phyloP scores from a whole-genome alignment of 2,329 filamentous ascomycete genomes.

The Parafenestella ontariensis region DNA sequence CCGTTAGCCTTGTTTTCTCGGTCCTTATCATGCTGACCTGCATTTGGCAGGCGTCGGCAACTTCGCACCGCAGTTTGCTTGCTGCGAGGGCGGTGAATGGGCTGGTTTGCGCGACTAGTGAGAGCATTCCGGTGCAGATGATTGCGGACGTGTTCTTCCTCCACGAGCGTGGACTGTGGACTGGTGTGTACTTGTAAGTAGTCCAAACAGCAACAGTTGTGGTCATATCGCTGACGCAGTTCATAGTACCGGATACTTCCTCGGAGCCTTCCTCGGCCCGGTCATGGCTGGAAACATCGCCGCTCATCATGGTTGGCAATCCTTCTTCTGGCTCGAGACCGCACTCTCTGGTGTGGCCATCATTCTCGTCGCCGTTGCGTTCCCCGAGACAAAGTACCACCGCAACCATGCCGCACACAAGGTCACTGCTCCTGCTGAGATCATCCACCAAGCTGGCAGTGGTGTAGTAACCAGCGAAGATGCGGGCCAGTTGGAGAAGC shows the following conservation, averaged over 20 bases:
- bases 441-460: neutral
- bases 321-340: conserved; percentile 56
- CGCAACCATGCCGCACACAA: conserved; percentile 21
- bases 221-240: neutral
- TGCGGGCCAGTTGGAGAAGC: conserved; percentile 37
- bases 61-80: conserved; percentile 51
- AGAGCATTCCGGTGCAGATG: conserved; percentile 54
- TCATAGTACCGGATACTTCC: conserved; percentile 50
- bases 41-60: conserved; percentile 55
- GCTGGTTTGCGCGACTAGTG: conserved; percentile 52
- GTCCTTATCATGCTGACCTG: conserved; percentile 51
- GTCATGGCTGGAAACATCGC: conserved; percentile 54
- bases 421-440: neutral
- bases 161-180: conserved; percentile 52
- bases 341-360: conserved; percentile 51
- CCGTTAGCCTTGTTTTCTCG: conserved; percentile 50
- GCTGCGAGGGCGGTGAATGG: conserved; percentile 54
- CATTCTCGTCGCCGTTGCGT: conserved; percentile 49
- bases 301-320: conserved; percentile 53
- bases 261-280: conserved; percentile 53
- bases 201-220: conserved; percentile 23
- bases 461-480: neutral
- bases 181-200: conserved; percentile 49
- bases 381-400: conserved; percentile 54
- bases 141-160: conserved; percentile 56